Evolutionary conservation across 169 alveolate species (phyloP).

Genomic region (Hepatocystis sp.): DNA sequence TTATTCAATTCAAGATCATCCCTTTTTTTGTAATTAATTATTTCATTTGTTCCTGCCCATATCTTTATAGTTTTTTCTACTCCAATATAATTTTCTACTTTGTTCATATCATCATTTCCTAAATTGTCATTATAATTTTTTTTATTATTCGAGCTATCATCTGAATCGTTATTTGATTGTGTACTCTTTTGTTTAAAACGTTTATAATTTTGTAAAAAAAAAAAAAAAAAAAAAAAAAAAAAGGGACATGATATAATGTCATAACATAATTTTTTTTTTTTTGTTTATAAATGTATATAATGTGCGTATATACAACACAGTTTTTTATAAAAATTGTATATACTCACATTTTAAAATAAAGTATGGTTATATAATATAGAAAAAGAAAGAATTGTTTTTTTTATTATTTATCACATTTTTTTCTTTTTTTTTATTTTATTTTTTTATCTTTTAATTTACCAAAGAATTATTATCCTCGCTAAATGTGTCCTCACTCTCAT

Average conservation of each 20-base stretch:
- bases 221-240: neutral
- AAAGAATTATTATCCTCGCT: slow-evolving; percentile 28
- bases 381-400: neutral
- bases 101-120: slow-evolving; percentile 20
- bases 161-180: slow-evolving; percentile 41
- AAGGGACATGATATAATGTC: too few species aligned
- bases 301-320: too few species aligned
- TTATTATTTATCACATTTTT: neutral
- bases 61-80: slow-evolving; percentile 44
- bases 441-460: slow-evolving; percentile 62
- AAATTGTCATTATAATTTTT: slow-evolving; percentile 36
- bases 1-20: slow-evolving; percentile 36
- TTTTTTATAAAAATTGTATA: too few species aligned
- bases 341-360: too few species aligned
- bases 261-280: too few species aligned
- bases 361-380: too few species aligned
- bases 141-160: slow-evolving; percentile 42
- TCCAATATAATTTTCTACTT: slow-evolving; percentile 42
- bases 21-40: slow-evolving; percentile 29
- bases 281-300: too few species aligned
- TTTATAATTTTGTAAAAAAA: neutral
- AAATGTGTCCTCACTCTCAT: slow-evolving; percentile 26
- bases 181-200: slow-evolving; percentile 21
- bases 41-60: slow-evolving; percentile 71
- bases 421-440: neutral